Percentiles rank a stretch among this genome's conserved stretches.
These are phyloP conservation scores for Sporothrix dimorphospora DNA, from an alignment of 2,329 filamentous ascomycete genomes.

Conservation along the genomic window DNA sequence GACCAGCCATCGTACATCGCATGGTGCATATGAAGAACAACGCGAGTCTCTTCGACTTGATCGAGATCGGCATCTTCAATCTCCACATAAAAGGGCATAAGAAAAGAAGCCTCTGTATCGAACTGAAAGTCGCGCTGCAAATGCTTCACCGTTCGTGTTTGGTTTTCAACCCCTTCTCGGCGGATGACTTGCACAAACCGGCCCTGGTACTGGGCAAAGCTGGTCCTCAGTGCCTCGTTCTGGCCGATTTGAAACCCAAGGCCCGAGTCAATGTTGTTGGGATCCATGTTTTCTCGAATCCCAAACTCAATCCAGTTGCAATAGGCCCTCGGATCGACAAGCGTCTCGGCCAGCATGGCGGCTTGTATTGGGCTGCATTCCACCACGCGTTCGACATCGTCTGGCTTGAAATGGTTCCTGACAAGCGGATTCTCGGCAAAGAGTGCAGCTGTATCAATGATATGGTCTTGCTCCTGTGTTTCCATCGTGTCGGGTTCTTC, in stretches of 20 bases:
- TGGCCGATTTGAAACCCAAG: conserved; percentile 52
- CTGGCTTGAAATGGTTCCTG: background rate
- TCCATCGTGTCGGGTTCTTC: background rate
- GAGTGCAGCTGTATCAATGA: background rate
- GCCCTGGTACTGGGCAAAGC: conserved; percentile 63
- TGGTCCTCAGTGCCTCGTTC: conserved; percentile 73
- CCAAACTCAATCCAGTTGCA: conserved; percentile 76
- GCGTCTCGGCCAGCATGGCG: conserved; percentile 80
- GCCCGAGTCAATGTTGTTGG: conserved; percentile 50
- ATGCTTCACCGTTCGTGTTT: conserved; percentile 48
- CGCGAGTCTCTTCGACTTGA: conserved; percentile 36
- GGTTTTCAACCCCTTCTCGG: conserved; percentile 49
- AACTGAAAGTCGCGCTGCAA: conserved; percentile 47
- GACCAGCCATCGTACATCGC: conserved; percentile 95
- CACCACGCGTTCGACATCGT: conserved; percentile 24
- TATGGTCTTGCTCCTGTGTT: background rate
- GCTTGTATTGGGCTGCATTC: conserved; percentile 74
- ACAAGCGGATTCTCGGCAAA: conserved; percentile 31
- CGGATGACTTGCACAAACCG: conserved; percentile 68
- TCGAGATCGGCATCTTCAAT: conserved; percentile 41
- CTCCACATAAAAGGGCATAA: conserved; percentile 66
- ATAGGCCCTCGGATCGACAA: conserved; percentile 63
- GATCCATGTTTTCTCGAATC: conserved; percentile 45
- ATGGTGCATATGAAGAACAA: conserved; percentile 71
- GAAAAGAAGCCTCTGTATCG: conserved; percentile 44